Evolutionary conservation across 1,139 yeast species (phyloP).

Genomic region (Zygosaccharomyces sapae): DNA sequence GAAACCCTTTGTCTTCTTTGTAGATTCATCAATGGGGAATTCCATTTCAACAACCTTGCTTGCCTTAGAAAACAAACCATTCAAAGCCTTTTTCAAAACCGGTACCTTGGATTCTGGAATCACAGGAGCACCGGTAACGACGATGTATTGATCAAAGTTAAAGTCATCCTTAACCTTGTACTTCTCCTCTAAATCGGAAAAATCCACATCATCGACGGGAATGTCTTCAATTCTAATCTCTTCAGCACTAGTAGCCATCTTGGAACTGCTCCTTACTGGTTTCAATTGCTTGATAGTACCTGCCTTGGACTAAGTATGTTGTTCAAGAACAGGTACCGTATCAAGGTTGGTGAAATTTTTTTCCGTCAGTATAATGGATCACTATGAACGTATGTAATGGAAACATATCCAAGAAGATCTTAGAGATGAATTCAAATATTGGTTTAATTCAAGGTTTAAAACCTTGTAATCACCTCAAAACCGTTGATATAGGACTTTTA

Average conservation of each 20-base stretch:
- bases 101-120: conserved; percentile 89
- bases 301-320: too few species aligned
- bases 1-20: conserved; percentile 81
- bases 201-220: conserved; percentile 69
- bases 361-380: background rate
- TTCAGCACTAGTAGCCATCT: conserved; percentile 22
- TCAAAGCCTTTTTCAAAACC: conserved; percentile 77
- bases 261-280: background rate
- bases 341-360: background rate
- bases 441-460: background rate
- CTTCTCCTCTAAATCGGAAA: conserved; percentile 79
- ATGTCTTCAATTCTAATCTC: conserved; percentile 40
- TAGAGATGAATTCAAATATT: background rate
- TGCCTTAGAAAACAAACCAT: conserved; percentile 70
- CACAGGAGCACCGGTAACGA: conserved; percentile 93
- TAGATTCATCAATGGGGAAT: conserved; percentile 69
- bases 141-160: conserved; percentile 73
- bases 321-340: background rate
- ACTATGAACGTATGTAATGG: background rate
- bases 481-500: background rate
- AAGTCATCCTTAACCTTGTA: conserved; percentile 58
- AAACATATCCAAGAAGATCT: background rate
- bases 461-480: background rate
- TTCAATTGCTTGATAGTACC: background rate
- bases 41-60: conserved; percentile 50